Conservation (phyloP, 1,139 yeast genomes). For the Eremothecium cymbalariae region DNA sequence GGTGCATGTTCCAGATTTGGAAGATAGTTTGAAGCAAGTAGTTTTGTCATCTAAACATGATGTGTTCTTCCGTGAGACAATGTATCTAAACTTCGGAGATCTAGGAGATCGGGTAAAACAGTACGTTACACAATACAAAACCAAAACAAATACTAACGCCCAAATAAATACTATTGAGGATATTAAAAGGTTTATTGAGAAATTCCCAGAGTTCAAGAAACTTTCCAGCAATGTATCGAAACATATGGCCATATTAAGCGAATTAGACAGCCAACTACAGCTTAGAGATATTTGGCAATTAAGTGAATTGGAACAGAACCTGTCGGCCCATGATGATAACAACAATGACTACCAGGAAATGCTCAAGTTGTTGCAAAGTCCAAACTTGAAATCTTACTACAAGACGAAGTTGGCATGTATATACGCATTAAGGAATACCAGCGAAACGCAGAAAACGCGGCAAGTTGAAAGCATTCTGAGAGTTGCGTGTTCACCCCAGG, state of each 20-base stretch:
- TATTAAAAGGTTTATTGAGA: constrained; percentile 81
- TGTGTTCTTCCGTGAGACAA: constrained; percentile 64
- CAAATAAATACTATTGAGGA: constrained; percentile 72
- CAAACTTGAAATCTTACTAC: constrained; percentile 33
- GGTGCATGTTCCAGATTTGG: constrained; percentile 34
- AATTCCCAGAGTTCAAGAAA: constrained; percentile 87
- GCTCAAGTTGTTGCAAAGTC: constrained; percentile 35
- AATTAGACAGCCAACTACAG: constrained; percentile 64
- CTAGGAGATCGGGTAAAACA: constrained; percentile 80
- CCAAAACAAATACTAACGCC: constrained; percentile 67
- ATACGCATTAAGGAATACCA: constrained; percentile 63
- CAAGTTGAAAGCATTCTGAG: constrained; percentile 19
- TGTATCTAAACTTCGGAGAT: constrained; percentile 91
- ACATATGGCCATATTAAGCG: constrained; percentile 84
- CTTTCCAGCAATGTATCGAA: constrained; percentile 85
- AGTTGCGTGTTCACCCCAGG: constrained; percentile 21
- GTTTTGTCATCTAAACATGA: constrained; percentile 65
- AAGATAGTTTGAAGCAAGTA: constrained; percentile 47
- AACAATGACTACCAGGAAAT: constrained; percentile 42
- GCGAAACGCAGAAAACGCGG: constrained; percentile 15
- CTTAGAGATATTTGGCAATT: constrained; percentile 65
- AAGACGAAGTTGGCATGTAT: constrained; percentile 60
- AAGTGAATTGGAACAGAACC: constrained; percentile 81
- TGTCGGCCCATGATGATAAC: constrained; percentile 61
- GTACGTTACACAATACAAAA: constrained; percentile 76